Evolutionary conservation across 2,329 filamentous ascomycete species (phyloP).

Genomic region (Cryphonectria radicalis): DNA sequence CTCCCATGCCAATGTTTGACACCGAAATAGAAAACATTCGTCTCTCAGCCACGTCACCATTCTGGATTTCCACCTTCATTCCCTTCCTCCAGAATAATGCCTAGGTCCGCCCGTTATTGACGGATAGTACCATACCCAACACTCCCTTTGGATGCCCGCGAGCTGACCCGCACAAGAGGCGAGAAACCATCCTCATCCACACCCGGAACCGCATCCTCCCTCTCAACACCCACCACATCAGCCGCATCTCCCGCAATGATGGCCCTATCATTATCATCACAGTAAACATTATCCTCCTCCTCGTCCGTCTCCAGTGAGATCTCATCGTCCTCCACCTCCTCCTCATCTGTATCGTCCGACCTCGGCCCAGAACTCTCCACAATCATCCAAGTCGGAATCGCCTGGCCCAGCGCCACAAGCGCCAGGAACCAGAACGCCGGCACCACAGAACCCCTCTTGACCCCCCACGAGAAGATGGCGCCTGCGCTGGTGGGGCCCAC

Average conservation of each 20-base stretch:
- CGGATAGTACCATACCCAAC: conserved; percentile 18
- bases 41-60: not conserved
- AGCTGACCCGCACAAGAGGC: conserved; percentile 21
- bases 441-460: conserved; percentile 75
- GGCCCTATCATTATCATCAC: conserved; percentile 30
- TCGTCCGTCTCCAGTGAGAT: conserved; percentile 39
- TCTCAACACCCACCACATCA: not conserved
- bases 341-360: conserved; percentile 38
- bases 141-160: conserved; percentile 10
- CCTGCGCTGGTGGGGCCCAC: conserved; percentile 77
- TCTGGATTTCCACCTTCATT: not conserved
- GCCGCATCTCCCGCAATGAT: conserved; percentile 24
- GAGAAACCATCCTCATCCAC: conserved; percentile 19
- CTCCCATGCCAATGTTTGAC: not conserved
- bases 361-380: conserved; percentile 73
- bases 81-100: not conserved
- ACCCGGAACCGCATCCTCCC: conserved; percentile 2
- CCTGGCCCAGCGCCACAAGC: conserved; percentile 64
- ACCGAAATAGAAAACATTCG: not conserved
- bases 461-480: conserved; percentile 73
- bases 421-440: conserved; percentile 82
- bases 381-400: conserved; percentile 74
- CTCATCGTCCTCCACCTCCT: conserved; percentile 39
- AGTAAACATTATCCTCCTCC: conserved; percentile 31
- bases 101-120: conserved; percentile 17